Conservation (phyloP, 371 early-diverging fungal species). For the Mucor racemosus region DNA sequence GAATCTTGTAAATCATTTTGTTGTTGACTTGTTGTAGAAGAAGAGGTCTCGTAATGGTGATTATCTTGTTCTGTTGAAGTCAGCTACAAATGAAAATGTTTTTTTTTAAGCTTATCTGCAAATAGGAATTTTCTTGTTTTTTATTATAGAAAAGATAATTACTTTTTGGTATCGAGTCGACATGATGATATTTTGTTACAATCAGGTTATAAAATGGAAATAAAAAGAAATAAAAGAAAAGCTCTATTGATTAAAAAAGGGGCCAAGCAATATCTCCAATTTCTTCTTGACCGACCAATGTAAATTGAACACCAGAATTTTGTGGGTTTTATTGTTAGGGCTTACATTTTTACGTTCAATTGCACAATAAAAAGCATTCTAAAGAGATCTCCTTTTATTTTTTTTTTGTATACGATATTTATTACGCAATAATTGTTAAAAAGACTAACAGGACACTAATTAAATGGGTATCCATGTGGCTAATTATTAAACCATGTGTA, state of each 20-base stretch:
- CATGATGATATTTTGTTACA: not conserved
- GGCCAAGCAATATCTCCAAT: not conserved
- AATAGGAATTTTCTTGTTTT: not conserved
- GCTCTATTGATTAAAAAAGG: conserved; percentile 1
- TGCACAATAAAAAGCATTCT: not conserved
- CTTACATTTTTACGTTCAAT: not conserved
- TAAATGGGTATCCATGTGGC: not conserved
- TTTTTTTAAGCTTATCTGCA: not conserved
- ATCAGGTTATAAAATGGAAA: not conserved
- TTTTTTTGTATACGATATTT: not conserved
- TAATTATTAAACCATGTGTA: not conserved
- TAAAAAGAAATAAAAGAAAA: conserved; percentile 5
- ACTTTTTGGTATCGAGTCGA: conserved; percentile 29
- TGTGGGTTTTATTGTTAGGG: not conserved
- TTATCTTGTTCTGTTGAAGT: conserved; percentile 4
- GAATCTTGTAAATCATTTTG: conserved; percentile 30
- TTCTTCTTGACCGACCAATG: not conserved
- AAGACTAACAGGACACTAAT: not conserved
- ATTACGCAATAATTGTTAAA: not conserved
- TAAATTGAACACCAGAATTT: not conserved
- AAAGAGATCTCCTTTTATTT: not conserved
- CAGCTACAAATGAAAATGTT: not conserved
- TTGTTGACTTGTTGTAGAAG: conserved; percentile 20
- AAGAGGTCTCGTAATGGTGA: not conserved
- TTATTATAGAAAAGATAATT: not conserved